phyloP scores from a whole-genome alignment of 2,329 filamentous ascomycete genomes.

The Ceratocystis ficicola region DNA sequence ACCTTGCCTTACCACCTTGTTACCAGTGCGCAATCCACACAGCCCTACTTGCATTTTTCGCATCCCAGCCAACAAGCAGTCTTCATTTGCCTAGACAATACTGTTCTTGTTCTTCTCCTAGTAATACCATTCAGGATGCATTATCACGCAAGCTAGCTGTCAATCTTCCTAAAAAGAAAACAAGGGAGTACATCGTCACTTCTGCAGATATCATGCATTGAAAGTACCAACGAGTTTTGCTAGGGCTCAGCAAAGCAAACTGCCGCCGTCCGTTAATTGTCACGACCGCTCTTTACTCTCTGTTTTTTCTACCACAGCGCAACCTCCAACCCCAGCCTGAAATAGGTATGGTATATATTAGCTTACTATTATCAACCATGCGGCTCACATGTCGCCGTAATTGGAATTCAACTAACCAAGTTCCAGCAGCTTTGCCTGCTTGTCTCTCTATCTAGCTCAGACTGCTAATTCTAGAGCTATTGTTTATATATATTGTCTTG shows the following conservation, averaged over 20 bases:
- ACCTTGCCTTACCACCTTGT: not conserved
- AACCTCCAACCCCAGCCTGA: not conserved
- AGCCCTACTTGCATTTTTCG: not conserved
- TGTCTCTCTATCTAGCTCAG: too few relatives aligned
- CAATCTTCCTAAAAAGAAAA: not conserved
- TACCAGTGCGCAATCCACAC: too few relatives aligned
- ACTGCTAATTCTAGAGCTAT: not conserved
- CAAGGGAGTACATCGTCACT: too few relatives aligned
- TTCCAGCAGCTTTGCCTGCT: too few relatives aligned
- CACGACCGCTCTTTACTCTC: not conserved
- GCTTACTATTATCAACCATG: too few relatives aligned
- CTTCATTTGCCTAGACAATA: not conserved
- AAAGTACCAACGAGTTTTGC: not conserved
- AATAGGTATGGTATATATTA: too few relatives aligned
- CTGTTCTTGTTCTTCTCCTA: not conserved
- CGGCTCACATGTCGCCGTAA: too few relatives aligned
- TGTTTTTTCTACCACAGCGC: not conserved
- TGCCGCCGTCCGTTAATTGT: not conserved
- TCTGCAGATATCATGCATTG: not conserved
- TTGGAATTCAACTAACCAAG: too few relatives aligned
- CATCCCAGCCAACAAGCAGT: not conserved
- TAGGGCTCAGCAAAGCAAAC: not conserved
- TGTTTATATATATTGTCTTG: not conserved
- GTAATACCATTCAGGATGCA: not conserved
- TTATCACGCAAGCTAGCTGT: not conserved